phyloP scores from a whole-genome alignment of 1,284 basidiomycete species.

The Termitomyces sp. region DNA sequence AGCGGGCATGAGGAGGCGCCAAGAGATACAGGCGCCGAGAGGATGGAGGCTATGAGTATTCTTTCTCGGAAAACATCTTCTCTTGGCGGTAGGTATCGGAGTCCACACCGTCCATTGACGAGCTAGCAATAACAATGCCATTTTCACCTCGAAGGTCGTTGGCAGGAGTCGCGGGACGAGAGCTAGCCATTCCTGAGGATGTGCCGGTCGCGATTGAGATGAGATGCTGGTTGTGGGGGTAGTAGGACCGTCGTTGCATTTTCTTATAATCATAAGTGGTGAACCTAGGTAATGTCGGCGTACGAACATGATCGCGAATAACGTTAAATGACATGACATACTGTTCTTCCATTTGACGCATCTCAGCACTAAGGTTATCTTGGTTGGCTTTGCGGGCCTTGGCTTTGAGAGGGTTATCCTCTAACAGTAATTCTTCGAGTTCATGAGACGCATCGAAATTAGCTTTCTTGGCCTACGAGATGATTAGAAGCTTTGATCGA shows the following conservation, averaged over 20 bases:
- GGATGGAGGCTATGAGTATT: constrained; percentile 27
- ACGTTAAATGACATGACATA: constrained; percentile 48
- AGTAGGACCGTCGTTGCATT: constrained; percentile 80
- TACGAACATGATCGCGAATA: background rate
- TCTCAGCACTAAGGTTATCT: constrained; percentile 84
- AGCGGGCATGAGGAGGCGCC: background rate
- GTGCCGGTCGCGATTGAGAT: constrained; percentile 49
- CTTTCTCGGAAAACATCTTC: constrained; percentile 31
- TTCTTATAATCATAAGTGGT: constrained; percentile 80
- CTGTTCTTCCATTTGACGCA: constrained; percentile 98
- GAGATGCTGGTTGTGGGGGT: constrained; percentile 70
- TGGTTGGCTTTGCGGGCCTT: constrained; percentile 88
- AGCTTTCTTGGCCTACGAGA: constrained; percentile 82
- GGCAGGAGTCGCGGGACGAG: constrained; percentile 43
- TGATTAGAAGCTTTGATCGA: constrained; percentile 6
- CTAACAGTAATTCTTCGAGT: constrained; percentile 89
- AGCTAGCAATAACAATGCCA: constrained; percentile 33
- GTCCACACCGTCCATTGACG: constrained; percentile 32
- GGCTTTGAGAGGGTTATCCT: constrained; percentile 96
- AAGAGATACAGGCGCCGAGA: background rate
- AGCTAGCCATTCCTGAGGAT: constrained; percentile 44
- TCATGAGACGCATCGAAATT: constrained; percentile 99
- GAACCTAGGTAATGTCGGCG: constrained; percentile 42
- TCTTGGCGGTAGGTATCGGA: constrained; percentile 29
- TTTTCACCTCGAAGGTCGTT: constrained; percentile 38